These are phyloP conservation scores for Pythium aristosporum DNA, from an alignment of 352 stramenopile species.

Conservation along the genomic window DNA sequence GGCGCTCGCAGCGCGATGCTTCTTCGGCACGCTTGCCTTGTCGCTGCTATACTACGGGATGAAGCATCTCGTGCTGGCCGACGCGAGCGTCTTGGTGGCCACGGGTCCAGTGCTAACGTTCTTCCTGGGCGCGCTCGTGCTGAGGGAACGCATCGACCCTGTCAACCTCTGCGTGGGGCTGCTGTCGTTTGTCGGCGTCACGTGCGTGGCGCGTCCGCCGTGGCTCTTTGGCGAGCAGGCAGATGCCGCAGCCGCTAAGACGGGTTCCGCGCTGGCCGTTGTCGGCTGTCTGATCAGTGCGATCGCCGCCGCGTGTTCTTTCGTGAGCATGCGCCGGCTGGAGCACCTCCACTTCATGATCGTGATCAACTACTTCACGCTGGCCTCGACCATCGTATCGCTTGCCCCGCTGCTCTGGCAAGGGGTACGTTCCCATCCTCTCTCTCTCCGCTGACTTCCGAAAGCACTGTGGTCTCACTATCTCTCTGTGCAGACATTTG, in stretches of 20 bases:
- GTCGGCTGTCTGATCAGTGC: conserved; percentile 32
- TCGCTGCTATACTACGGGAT: conserved; percentile 52
- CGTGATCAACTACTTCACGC: conserved; percentile 54
- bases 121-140: conserved; percentile 40
- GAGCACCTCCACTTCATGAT: conserved; percentile 50
- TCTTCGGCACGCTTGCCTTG: conserved; percentile 48
- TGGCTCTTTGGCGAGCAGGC: conserved; percentile 41
- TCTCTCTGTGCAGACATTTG: conserved; percentile 21
- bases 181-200: conserved; percentile 43
- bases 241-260: conserved; percentile 20
- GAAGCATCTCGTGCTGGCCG: conserved; percentile 53
- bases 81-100: conserved; percentile 64
- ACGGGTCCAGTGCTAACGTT: conserved; percentile 63
- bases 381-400: conserved; percentile 24
- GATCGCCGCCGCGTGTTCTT: conserved; percentile 28
- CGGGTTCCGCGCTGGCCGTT: conserved; percentile 34
- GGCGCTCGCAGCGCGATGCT: conserved; percentile 39
- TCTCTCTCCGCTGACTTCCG: neutral
- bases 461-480: neutral
- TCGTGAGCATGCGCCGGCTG: conserved; percentile 41
- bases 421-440: neutral
- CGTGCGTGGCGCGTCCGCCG: conserved; percentile 43
- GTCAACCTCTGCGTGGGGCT: conserved; percentile 35
- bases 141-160: conserved; percentile 42
- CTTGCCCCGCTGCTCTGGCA: neutral